A percentile compares a stretch with the other conserved stretches of the same genome.
phyloP scores from a whole-genome alignment of 2,329 filamentous ascomycete species.

The Fusarium piperis region DNA sequence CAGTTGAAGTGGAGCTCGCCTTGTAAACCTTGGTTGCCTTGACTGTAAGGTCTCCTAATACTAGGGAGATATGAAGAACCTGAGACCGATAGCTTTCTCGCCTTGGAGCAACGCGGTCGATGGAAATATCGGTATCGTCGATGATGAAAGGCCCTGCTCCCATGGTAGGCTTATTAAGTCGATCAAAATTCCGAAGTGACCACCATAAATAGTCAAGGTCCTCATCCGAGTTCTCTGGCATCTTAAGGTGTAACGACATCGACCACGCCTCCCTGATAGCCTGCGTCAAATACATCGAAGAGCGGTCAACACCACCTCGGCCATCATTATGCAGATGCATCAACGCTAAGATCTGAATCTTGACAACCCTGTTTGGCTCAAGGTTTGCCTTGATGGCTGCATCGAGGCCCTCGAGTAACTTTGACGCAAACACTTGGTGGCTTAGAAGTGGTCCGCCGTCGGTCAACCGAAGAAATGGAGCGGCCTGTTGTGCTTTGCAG shows the following conservation, averaged over 20 bases:
- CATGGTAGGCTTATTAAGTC: slow-evolving; percentile 20
- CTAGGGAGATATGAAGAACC: slow-evolving; percentile 1
- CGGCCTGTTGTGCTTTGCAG: slow-evolving; percentile 38
- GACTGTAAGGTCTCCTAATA: slow-evolving; percentile 14
- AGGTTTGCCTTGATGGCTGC: slow-evolving; percentile 39
- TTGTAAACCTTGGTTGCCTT: slow-evolving; percentile 25
- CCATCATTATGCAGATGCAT: slow-evolving; percentile 43
- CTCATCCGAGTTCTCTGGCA: slow-evolving; percentile 1
- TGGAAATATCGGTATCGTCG: slow-evolving; percentile 13
- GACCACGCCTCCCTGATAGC: slow-evolving; percentile 42
- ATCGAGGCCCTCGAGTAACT: slow-evolving; percentile 33
- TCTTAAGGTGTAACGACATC: slow-evolving; percentile 9
- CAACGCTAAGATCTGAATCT: slow-evolving; percentile 38
- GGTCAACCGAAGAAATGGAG: slow-evolving; percentile 31
- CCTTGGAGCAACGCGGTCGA: neutral
- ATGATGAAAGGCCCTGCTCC: slow-evolving; percentile 21
- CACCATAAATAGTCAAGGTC: slow-evolving; percentile 19
- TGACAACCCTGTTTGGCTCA: slow-evolving; percentile 34
- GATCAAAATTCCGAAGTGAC: slow-evolving; percentile 16
- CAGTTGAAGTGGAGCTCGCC: slow-evolving; percentile 3
- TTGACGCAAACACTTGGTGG: slow-evolving; percentile 28
- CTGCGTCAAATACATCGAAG: slow-evolving; percentile 34
- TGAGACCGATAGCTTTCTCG: slow-evolving; percentile 12
- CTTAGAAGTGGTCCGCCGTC: slow-evolving; percentile 21
- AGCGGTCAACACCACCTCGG: slow-evolving; percentile 31